A percentile compares a stretch with the other conserved stretches of the same genome.
Conservation (phyloP, 2,329 filamentous ascomycete species). For the Nakataea oryzae region DNA sequence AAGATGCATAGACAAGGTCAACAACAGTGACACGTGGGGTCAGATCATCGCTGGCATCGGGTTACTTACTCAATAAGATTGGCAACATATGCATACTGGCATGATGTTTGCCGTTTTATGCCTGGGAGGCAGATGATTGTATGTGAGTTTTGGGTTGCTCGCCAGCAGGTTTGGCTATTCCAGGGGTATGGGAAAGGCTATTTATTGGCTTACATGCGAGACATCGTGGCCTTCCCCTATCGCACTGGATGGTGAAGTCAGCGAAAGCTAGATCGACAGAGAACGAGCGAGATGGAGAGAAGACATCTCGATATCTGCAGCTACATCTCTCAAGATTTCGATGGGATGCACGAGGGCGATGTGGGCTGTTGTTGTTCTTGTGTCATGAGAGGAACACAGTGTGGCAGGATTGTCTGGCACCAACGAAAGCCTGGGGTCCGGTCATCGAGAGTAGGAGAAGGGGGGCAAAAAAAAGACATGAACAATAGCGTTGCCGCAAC, state of each 20-base stretch:
- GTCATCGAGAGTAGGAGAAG: too few species aligned
- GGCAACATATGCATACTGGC: constrained; percentile 65
- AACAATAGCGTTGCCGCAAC: too few species aligned
- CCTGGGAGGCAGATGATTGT: constrained; percentile 16
- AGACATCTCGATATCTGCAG: too few species aligned
- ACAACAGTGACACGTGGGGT: neutral
- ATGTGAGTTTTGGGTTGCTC: neutral
- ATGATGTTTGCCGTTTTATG: constrained; percentile 67
- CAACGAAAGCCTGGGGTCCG: too few species aligned
- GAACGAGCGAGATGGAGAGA: neutral
- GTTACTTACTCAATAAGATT: constrained; percentile 60
- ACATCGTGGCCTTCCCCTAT: constrained; percentile 60
- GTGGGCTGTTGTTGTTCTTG: too few species aligned
- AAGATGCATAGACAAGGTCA: neutral
- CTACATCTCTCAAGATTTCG: too few species aligned
- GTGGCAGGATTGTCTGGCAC: too few species aligned
- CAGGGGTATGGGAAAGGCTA: neutral
- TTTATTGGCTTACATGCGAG: constrained; percentile 50
- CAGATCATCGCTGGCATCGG: neutral
- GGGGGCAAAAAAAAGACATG: too few species aligned
- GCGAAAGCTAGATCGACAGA: neutral
- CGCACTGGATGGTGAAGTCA: constrained; percentile 42
- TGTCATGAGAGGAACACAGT: too few species aligned
- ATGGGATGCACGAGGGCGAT: too few species aligned
- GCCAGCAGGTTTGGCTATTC: neutral